phyloP scores from a whole-genome alignment of 2,329 filamentous ascomycete species.

The Chalaropsis thielavioides region DNA sequence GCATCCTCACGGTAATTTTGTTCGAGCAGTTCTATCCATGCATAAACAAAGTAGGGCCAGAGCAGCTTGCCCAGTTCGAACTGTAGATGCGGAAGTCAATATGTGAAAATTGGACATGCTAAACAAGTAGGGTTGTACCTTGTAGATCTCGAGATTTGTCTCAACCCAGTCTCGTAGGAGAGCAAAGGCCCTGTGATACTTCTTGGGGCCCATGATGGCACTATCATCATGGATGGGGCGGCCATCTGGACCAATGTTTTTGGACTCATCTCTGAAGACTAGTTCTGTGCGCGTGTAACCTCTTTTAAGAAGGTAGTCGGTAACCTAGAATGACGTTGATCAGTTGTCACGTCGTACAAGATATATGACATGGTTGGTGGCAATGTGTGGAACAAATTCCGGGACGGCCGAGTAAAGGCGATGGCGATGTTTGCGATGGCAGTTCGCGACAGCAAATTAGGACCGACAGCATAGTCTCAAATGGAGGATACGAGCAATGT shows the following conservation, averaged over 20 bases:
- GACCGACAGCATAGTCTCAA: background rate
- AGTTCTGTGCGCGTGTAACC: slow-evolving; percentile 88
- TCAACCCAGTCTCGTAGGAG: slow-evolving; percentile 73
- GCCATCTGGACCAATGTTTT: slow-evolving; percentile 67
- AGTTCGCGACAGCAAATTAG: too few species aligned
- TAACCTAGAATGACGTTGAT: slow-evolving; percentile 38
- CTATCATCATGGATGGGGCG: slow-evolving; percentile 50
- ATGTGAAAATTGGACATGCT: background rate
- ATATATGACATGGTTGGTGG: background rate
- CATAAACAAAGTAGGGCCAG: slow-evolving; percentile 92
- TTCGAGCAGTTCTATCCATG: slow-evolving; percentile 64
- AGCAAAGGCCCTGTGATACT: slow-evolving; percentile 61
- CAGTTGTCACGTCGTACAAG: background rate
- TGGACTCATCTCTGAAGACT: slow-evolving; percentile 79
- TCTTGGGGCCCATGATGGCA: slow-evolving; percentile 54
- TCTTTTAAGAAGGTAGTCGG: slow-evolving; percentile 91
- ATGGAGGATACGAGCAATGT: background rate
- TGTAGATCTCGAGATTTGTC: slow-evolving; percentile 86
- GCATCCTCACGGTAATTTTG: slow-evolving; percentile 59
- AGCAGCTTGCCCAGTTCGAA: slow-evolving; percentile 76
- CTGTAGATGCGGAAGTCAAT: slow-evolving; percentile 28
- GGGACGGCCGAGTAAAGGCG: background rate
- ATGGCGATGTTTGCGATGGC: too few species aligned
- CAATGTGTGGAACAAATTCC: background rate
- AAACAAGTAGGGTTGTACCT: slow-evolving; percentile 37